These are phyloP conservation scores for Endocarpon pusillum DNA, from an alignment of 495 filamentous ascomycete species.

Conservation along the genomic window DNA sequence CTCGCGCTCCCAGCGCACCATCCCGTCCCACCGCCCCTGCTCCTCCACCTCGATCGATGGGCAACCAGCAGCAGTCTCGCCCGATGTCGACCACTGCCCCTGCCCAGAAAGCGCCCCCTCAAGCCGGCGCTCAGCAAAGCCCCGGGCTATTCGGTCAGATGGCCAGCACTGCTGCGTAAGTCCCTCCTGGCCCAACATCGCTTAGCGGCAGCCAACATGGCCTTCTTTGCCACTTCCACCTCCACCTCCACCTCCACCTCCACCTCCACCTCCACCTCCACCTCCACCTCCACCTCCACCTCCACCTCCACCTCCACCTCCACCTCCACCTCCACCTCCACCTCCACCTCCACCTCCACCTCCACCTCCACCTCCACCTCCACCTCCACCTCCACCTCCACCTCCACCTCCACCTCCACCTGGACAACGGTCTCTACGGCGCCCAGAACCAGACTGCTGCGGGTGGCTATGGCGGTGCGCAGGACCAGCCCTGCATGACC, in stretches of 20 bases:
- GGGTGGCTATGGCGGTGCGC: too few species aligned
- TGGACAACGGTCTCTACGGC: constrained; percentile 34
- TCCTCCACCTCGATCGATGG: constrained; percentile 31
- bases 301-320: too few species aligned
- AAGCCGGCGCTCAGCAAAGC: constrained; percentile 33
- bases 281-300: too few species aligned
- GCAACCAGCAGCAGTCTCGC: constrained; percentile 43
- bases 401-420: too few species aligned
- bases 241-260: too few species aligned
- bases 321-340: too few species aligned
- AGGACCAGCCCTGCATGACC: constrained; percentile 46
- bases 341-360: too few species aligned
- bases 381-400: too few species aligned
- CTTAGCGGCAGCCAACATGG: constrained; percentile 26
- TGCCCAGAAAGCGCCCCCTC: constrained; percentile 28
- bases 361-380: too few species aligned
- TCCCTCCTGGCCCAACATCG: too few species aligned
- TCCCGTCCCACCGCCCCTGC: constrained; percentile 42
- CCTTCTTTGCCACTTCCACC: constrained; percentile 17
- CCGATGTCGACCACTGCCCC: constrained; percentile 40
- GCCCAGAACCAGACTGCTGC: constrained; percentile 32
- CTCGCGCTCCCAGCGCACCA: constrained; percentile 45
- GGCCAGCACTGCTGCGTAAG: constrained; percentile 74
- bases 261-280: too few species aligned
- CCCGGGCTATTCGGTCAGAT: constrained; percentile 72